Conservation (phyloP, 805 yeast species). For the Saccharomycopsis selenospora region DNA sequence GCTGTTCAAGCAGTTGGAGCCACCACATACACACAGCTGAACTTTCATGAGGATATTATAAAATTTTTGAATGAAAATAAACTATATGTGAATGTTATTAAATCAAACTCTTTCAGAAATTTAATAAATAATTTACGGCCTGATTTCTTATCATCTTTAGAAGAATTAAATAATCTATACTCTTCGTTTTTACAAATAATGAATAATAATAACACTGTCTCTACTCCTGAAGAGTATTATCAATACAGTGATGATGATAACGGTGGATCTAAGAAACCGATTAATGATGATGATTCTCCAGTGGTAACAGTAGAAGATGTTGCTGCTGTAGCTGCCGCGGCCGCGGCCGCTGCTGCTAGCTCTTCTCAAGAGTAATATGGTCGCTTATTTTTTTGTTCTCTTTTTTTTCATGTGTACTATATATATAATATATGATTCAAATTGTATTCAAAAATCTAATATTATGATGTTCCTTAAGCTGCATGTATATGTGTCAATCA, state of each 20-base stretch:
- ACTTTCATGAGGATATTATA: slow-evolving; percentile 45
- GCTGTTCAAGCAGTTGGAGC: too few species aligned
- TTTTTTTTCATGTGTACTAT: too few species aligned
- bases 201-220: slow-evolving; percentile 12
- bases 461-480: too few species aligned
- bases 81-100: slow-evolving; percentile 39
- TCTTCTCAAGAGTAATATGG: too few species aligned
- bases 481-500: too few species aligned
- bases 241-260: background rate
- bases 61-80: slow-evolving; percentile 45
- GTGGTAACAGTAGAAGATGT: background rate
- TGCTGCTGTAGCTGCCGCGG: background rate
- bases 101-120: slow-evolving; percentile 44
- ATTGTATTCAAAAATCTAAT: too few species aligned
- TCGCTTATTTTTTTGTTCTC: too few species aligned
- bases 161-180: slow-evolving; percentile 39
- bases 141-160: slow-evolving; percentile 39
- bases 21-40: slow-evolving; percentile 36
- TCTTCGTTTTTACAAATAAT: slow-evolving; percentile 38
- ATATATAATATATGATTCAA: too few species aligned
- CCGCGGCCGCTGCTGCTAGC: slow-evolving; percentile 2
- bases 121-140: slow-evolving; percentile 43
- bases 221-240: background rate
- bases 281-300: background rate
- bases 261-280: background rate